These are phyloP conservation scores for Chalciporus sphaerocephalus DNA, from an alignment of 768 basidiomycete genomes.

Conservation along the genomic window DNA sequence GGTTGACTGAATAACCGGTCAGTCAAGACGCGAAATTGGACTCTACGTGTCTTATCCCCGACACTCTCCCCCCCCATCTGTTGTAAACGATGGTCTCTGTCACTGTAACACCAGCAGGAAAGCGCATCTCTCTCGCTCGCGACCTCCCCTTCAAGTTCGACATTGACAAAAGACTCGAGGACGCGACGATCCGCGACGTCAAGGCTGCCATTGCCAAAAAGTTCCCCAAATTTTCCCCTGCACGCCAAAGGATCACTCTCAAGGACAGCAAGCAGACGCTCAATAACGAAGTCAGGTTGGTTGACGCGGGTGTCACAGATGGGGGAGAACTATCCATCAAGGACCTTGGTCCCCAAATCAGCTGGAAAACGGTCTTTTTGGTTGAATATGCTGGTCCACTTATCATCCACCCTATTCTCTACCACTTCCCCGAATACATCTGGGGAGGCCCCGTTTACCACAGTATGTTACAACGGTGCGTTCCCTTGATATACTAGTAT, in stretches of 20 bases:
- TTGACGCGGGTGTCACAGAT: slow-evolving; percentile 50
- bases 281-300: slow-evolving; percentile 58
- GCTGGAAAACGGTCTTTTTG: slow-evolving; percentile 86
- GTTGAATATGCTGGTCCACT: slow-evolving; percentile 93
- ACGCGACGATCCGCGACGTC: slow-evolving; percentile 62
- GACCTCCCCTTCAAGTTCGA: slow-evolving; percentile 51
- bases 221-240: slow-evolving; percentile 54
- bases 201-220: slow-evolving; percentile 59
- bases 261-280: slow-evolving; percentile 60
- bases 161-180: slow-evolving; percentile 40
- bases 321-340: slow-evolving; percentile 73
- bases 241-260: slow-evolving; percentile 70
- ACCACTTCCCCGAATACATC: slow-evolving; percentile 62
- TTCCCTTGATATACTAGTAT: neutral
- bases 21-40: too few relatives aligned
- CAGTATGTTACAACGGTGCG: slow-evolving; percentile 73
- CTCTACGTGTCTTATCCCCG: neutral
- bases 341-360: slow-evolving; percentile 87
- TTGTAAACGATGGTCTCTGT: slow-evolving; percentile 45
- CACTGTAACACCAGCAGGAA: slow-evolving; percentile 48
- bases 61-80: neutral
- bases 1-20: too few relatives aligned
- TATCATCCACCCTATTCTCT: slow-evolving; percentile 82
- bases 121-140: slow-evolving; percentile 43
- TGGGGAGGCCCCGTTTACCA: slow-evolving; percentile 71